Base-by-base conservation (phyloP, 2,329 filamentous ascomycete genomes). In the Penicillium sp. region DNA sequence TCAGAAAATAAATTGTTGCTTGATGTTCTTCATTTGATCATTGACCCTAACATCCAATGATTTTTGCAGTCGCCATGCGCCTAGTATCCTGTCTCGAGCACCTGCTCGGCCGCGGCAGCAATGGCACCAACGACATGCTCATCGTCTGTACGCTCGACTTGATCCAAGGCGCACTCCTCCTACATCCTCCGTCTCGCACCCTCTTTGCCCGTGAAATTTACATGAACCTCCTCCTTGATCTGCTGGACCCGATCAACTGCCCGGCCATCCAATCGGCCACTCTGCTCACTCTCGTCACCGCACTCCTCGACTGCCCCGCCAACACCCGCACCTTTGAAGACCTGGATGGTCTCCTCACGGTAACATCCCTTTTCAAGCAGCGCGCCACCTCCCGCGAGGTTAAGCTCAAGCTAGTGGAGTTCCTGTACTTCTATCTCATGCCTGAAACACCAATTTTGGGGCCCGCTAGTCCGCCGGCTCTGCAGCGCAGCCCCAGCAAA, bases 341-440 rank as follows among this genome's bases (percentile, higher is more conserved):
- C 57, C 89, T 96, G 66, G 94, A 98, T 73, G 95, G 95, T 57
- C 85, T 99, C 5, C 86, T 96, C 42, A 95, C 92, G 1, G 88
- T 98, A 48, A 96, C 94, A 1, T 94, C 90, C 10, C 84, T 98
- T 52, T 97, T 98, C 85, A 96, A 96, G 77, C 90, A 90, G 64
- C 88, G 92, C 61, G 87, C 88, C 65, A 97, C 94, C 3, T 88
- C 88, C 25, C 88, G 92, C 62, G 91, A 94, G 69, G 93, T 98
- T 66, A 97, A 96, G 80, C 86, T 96, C 72, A 95, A 96, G 76
- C 86, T 96, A n/a, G 89, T 97, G 67, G 95, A 98, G 76, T 98
- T 98, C 73, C 81, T 99, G 54, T 98, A 98, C 82, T 98, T 98
- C 78, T 99, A 98, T 77, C 88, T 99, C 68, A 96, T 98, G 89